Percentiles rank a stretch among this genome's conserved stretches.
Conservation (phyloP, 2,329 filamentous ascomycete species). For the Cladosporium sp. region DNA sequence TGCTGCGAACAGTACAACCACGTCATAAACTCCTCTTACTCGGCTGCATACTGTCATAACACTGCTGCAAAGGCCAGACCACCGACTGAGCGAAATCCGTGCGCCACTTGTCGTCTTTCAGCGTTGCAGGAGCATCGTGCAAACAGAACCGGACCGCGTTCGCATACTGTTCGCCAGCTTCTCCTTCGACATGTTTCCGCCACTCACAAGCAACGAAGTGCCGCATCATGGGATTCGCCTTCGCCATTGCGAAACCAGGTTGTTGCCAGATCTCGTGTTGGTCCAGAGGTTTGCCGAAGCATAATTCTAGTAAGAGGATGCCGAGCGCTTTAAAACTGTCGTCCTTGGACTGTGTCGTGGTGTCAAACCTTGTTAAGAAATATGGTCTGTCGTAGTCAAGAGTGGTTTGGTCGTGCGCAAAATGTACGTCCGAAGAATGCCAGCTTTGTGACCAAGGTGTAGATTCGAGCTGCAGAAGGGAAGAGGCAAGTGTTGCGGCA, state of each 20-base stretch:
- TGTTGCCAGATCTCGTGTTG: slow-evolving; percentile 12
- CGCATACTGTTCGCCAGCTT: slow-evolving; percentile 19
- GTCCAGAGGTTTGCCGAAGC: slow-evolving; percentile 15
- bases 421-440: slow-evolving; percentile 1
- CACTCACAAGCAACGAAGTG: slow-evolving; percentile 15
- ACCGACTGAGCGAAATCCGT: slow-evolving; percentile 16
- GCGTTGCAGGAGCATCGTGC: slow-evolving; percentile 6
- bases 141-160: slow-evolving; percentile 16
- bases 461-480: slow-evolving; percentile 24
- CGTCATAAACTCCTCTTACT: background rate
- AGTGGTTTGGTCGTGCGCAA: background rate
- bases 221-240: slow-evolving; percentile 14
- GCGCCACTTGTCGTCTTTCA: slow-evolving; percentile 15
- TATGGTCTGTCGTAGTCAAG: slow-evolving; percentile 1
- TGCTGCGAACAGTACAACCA: background rate
- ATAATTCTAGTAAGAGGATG: slow-evolving; percentile 16
- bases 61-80: slow-evolving; percentile 15
- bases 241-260: background rate
- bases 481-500: slow-evolving; percentile 24
- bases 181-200: slow-evolving; percentile 14
- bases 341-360: background rate
- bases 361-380: slow-evolving; percentile 4
- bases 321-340: slow-evolving; percentile 14
- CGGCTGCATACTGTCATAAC: slow-evolving; percentile 3
- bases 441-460: slow-evolving; percentile 25